phyloP scores from a whole-genome alignment of 345 rosid species.

The Eucalyptus sp. region DNA sequence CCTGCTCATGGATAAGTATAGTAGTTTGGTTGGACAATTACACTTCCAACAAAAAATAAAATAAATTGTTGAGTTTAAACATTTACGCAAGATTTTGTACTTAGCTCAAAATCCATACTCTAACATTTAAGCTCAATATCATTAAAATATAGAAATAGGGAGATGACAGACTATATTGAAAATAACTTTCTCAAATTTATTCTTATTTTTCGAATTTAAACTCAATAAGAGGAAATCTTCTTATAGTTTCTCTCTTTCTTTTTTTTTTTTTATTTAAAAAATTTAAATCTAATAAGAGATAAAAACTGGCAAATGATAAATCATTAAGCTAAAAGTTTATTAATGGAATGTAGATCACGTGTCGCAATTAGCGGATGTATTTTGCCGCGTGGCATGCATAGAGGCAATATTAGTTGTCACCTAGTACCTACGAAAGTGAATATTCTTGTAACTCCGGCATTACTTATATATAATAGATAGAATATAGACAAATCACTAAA shows the following conservation, averaged over 20 bases:
- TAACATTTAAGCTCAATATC: not conserved
- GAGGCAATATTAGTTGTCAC: not conserved
- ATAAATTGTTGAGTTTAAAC: not conserved
- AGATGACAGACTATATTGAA: not conserved
- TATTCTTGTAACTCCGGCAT: not conserved
- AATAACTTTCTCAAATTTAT: not conserved
- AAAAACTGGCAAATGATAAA: not conserved
- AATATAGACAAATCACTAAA: not conserved
- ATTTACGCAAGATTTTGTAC: not conserved
- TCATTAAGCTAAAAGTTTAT: not conserved
- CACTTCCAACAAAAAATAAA: not conserved
- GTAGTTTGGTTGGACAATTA: not conserved
- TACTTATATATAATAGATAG: not conserved
- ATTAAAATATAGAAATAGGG: not conserved
- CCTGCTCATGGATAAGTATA: not conserved
- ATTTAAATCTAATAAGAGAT: not conserved
- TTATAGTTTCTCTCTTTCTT: not conserved
- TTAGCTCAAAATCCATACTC: not conserved
- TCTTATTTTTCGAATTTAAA: not conserved
- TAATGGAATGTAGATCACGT: not conserved
- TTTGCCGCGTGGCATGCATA: not conserved
- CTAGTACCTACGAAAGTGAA: not conserved
- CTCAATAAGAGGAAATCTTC: not conserved
- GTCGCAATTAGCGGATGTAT: not conserved
- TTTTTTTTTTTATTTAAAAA: not conserved